Evolutionary conservation across 305 asterid genomes (phyloP), one percentile per base, ranked within the genome.

Genomic region (Solanum hybrid): DNA sequence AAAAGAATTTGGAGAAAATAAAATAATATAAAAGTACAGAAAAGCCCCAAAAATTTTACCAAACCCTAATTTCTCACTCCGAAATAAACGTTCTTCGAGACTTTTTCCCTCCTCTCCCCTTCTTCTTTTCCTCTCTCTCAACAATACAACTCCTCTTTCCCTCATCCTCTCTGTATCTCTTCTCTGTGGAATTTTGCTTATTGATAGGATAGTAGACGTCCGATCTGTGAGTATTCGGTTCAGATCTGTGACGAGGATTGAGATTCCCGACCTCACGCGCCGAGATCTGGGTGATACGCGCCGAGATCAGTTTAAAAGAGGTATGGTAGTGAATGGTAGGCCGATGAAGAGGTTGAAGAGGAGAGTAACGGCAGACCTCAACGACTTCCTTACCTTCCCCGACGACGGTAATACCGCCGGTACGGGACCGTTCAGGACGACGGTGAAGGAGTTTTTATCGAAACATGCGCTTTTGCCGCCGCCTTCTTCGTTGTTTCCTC

Each of bases 321-420:
- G 36, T 5, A 96, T 97, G 99, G 99, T 96, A 82, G 96, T 96
- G 86, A 94, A 92, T 93, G 98, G 94, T 20, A 93, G 95, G 72
- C 93, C 95, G 46, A 91, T 93, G 84, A 97, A 97, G 92, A 90
- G 98, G 91, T 90, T 95, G 92, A 97, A 97, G 92, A 90, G 97
- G 93, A 92, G 99, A 32, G 97, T 97, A 7, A 97, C 99, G 77
- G 99, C 99, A 13, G 99, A 96, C 75, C 95, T 95, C 85, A 91
- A 92, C 66, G 97, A 97, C 71, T 95, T 97, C 90, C 93, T 95
- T 10, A 94, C 95, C 88, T 97, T 97, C 75, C 97, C 87, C 81
- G 93, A 88, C 79, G 93, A 88, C 13, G 75, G 37, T 7, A 51
- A 5, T 46, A 17, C 34, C 73, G 31, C 80, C n/a, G 75, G 71